Evolutionary conservation across 192 early-diverging fungal species (phyloP), one percentile per base, ranked within the genome.

Genomic region (Linnemannia elongata): DNA sequence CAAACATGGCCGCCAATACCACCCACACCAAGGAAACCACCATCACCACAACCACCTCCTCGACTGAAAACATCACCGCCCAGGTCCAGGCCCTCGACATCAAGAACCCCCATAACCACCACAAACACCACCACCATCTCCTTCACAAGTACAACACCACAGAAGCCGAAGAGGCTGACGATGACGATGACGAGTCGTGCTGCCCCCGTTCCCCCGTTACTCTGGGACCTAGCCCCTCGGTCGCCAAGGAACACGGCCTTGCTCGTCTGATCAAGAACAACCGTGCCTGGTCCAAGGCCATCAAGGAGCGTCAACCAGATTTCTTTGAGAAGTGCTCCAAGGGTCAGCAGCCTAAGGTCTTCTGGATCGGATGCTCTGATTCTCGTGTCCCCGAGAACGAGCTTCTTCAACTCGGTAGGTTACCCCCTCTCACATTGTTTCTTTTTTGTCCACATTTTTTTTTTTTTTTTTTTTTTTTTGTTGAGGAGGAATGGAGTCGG

Each of bases 311-410:
- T 42, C 89, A 92, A 60, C 96, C 96, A 36, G 92, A 90, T 0
- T 96, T 95, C 80, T 97, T 98, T 82, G 89, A 91, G 47, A 92
- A 93, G 36, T 89, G 97, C 36, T 93, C 95, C 57, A 78, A 91
- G 81, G 92, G 92, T 57, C 98, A 98, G 90, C 83, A 91, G 52
- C 98, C 98, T 76, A 94, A 96, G 86, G 89, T 98, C 55, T 89
- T 98, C 60, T 99, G 97, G 96, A 96, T 99, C 76, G 93, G 96
- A 1, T 99, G 98, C 90, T 93, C 96, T 6, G 98, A 99, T 88
- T 97, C 97, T 18, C 96, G 98, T 78, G 96, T 98, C 33, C 93
- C 96, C 41, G 94, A 97, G 52, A 96, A 97, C 73, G 89, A 94
- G 39, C 78, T 98, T 71, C 88, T 94, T 20, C 90, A 92, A 54